Evolutionary conservation across 169 alveolate species (phyloP), one percentile per base, ranked within the genome.

Genomic region (Haemoproteus tartakovskyi): DNA sequence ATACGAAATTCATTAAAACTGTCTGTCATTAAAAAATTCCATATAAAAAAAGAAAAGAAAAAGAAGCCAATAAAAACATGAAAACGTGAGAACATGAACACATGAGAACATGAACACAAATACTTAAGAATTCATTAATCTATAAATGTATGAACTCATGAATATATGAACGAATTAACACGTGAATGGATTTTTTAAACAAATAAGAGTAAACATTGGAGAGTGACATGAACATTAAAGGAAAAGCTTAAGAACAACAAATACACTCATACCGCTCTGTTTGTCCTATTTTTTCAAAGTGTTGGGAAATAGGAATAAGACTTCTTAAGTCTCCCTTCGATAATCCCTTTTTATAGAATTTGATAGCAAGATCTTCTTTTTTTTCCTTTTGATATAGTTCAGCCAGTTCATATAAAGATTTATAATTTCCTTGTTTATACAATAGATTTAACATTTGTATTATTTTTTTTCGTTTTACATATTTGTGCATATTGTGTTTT

Each of bases 381-480:
- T 70, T 70, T 48, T 70, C 54, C 19, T 70, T 14, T 2, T 70
- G 40, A 36, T 70, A 70, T 12, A 70, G 52, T 36, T 48, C 48
- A n/a, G 78, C 83, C 37, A 70, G 52, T 70, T 70, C 83, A 26
- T 52, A 70, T 24, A 70, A 33, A 1, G 74, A 60, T 43, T 29
- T 70, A 29, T 54, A 70, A 43, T 70, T 70, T 11, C 83, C 83
- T 47, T 70, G 83, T 5, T 40, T 70, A 21, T 70, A 70, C 33
- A 70, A 29, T 18, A 70, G 38, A 46, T 70, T 45, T 27, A 70
- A 47, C 22, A 70, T 11, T 40, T 43, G 78, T 78, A 74, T 74
- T 38, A 74, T 21, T 30, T 74, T 74, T 18, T 57, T 56, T 18
- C 46, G 62, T 1, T 50, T 43, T 33, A 74, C 36, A 19, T 27